Percentiles rank a stretch among this genome's conserved stretches.
Evolutionary conservation across 164 flowering plant species (phyloP).

Genomic region (Magnolia kwangsiensis): DNA sequence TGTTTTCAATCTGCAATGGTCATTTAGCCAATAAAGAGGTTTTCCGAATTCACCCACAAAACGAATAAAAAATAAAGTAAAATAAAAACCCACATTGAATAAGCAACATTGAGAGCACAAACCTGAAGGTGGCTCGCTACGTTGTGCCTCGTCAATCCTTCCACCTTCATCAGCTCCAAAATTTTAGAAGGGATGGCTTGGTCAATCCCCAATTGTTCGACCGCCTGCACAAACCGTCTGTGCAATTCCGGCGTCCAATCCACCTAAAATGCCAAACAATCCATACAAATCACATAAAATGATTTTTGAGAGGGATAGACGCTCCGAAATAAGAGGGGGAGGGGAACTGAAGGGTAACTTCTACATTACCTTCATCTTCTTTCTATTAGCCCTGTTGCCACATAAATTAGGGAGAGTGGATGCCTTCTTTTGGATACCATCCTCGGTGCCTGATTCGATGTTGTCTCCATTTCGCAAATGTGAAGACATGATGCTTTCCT

Average conservation of each 20-base stretch:
- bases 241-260: conserved; percentile 91
- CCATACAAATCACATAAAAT: background rate
- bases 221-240: conserved; percentile 72
- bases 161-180: conserved; percentile 75
- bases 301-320: background rate
- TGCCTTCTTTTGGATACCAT: conserved; percentile 25
- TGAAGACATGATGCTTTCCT: conserved; percentile 12
- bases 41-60: background rate
- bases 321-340: background rate
- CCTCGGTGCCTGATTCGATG: conserved; percentile 11
- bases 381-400: conserved; percentile 36
- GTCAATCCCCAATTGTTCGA: conserved; percentile 74
- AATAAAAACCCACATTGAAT: no score
- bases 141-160: conserved; percentile 82
- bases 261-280: conserved; percentile 38
- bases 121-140: conserved; percentile 95
- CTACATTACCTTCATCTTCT: conserved; percentile 51
- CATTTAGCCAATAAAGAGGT: background rate
- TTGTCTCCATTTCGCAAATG: conserved; percentile 19
- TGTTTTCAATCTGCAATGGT: background rate
- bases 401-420: conserved; percentile 25
- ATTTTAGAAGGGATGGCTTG: conserved; percentile 87
- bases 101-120: conserved; percentile 1
- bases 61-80: no score
- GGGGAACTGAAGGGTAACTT: background rate